Conservation (phyloP, 306 rosid species). For the Acacia confusa region DNA sequence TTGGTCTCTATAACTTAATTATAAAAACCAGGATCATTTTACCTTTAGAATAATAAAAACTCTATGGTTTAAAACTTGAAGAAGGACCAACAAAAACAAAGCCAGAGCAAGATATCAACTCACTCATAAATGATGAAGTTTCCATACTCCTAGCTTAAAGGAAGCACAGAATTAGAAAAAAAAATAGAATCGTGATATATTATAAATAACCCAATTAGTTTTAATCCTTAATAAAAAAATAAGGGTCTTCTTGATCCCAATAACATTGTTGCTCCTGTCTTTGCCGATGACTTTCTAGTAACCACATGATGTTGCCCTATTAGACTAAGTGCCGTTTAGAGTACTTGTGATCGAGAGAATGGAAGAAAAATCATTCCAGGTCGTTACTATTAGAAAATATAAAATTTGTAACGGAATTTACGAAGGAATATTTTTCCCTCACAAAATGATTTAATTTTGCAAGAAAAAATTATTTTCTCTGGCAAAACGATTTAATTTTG, state of each 20-base stretch:
- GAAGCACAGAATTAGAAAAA: background rate
- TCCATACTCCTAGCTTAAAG: too few relatives aligned
- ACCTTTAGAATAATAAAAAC: rapidly evolving
- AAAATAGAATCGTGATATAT: background rate
- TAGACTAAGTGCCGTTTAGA: background rate
- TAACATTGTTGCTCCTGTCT: background rate
- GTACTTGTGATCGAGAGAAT: slow-evolving; percentile 31
- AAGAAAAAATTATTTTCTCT: too few relatives aligned
- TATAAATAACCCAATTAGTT: slow-evolving; percentile 62
- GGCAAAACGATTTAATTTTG: too few relatives aligned
- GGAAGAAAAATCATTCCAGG: slow-evolving; percentile 60
- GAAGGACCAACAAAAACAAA: too few relatives aligned
- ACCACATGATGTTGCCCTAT: slow-evolving; percentile 49
- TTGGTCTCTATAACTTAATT: too few relatives aligned
- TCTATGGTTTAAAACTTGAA: too few relatives aligned
- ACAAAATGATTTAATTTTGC: too few relatives aligned
- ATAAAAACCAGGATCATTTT: too few relatives aligned
- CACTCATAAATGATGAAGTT: background rate
- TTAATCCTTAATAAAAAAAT: slow-evolving; percentile 43
- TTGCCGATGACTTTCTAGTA: slow-evolving; percentile 69
- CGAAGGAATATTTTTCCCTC: too few relatives aligned
- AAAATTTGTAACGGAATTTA: too few relatives aligned
- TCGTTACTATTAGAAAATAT: too few relatives aligned
- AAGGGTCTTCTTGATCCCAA: slow-evolving; percentile 43
- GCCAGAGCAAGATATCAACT: too few relatives aligned